Conservation (phyloP, 495 filamentous ascomycete species). For the Trypethelium eluteriae region DNA sequence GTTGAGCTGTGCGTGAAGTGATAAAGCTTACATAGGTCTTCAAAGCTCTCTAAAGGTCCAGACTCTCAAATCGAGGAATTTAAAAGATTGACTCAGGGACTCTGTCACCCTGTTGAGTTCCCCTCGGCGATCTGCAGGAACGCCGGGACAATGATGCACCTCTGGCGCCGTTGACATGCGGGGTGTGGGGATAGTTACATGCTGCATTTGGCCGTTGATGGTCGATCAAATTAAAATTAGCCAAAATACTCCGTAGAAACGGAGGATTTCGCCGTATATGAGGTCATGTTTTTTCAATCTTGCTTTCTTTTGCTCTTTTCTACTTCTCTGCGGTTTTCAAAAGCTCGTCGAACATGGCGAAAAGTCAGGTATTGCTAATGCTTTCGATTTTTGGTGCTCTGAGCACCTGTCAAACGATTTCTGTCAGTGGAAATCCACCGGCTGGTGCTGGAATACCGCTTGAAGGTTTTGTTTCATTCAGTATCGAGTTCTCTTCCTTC, state of each 20-base stretch:
- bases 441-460: constrained; percentile 35
- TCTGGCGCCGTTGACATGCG: background rate
- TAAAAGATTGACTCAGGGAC: background rate
- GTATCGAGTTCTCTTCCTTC: constrained; percentile 55
- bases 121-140: constrained; percentile 1
- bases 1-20: no score
- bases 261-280: constrained; percentile 2
- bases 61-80: no score
- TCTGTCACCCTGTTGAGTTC: no score
- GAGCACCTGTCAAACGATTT: background rate
- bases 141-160: constrained; percentile 9
- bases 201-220: background rate
- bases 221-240: constrained; percentile 8
- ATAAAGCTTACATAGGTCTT: no score
- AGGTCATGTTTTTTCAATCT: background rate
- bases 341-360: background rate
- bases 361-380: background rate
- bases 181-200: background rate
- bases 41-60: no score
- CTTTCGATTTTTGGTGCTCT: background rate
- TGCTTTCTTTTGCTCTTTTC: background rate
- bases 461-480: constrained; percentile 51
- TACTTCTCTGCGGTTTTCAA: background rate
- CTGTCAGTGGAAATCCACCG: constrained; percentile 15
- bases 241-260: constrained; percentile 9